Evolutionary conservation across 306 rosid genomes (phyloP).

Genomic region (Boehmeria nivea): DNA sequence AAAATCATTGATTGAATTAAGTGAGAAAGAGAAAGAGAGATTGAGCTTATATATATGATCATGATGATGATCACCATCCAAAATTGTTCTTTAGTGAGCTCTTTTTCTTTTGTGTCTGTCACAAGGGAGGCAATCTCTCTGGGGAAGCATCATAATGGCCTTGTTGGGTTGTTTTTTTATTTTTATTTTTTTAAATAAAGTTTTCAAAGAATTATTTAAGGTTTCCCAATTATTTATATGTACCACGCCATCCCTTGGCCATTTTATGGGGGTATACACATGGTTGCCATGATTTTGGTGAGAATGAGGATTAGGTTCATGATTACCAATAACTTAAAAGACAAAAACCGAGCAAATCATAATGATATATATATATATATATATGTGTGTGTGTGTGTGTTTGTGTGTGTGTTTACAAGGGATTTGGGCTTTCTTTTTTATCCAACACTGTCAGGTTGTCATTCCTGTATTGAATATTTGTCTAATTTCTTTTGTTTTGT

Average conservation of each 20-base stretch:
- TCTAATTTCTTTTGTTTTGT: not conserved
- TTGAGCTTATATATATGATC: constrained; percentile 6
- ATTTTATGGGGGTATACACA: constrained; percentile 31
- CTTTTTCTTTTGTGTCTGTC: constrained; percentile 45
- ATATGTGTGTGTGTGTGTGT: constrained; percentile 13
- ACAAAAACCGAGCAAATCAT: constrained; percentile 23
- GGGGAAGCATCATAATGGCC: constrained; percentile 46
- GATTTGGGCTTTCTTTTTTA: too few relatives aligned
- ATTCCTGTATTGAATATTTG: not conserved
- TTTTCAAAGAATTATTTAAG: constrained; percentile 1
- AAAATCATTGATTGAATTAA: too few relatives aligned
- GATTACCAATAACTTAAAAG: constrained; percentile 27
- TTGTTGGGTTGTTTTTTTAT: constrained; percentile 24
- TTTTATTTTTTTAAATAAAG: constrained; percentile 26
- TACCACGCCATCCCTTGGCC: constrained; percentile 12
- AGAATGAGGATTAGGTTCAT: constrained; percentile 46
- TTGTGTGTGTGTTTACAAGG: too few relatives aligned
- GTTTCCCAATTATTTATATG: not conserved
- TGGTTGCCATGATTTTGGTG: constrained; percentile 54
- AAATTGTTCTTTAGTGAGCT: not conserved
- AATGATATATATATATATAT: constrained; percentile 8
- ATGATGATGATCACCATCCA: constrained; percentile 7
- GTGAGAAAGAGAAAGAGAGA: constrained; percentile 4
- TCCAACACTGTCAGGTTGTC: constrained; percentile 25
- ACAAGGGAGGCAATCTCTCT: constrained; percentile 46